Evolutionary conservation across 2,329 filamentous ascomycete genomes (phyloP), one percentile per base, ranked within the genome.

Genomic region (Botrytis fabae): DNA sequence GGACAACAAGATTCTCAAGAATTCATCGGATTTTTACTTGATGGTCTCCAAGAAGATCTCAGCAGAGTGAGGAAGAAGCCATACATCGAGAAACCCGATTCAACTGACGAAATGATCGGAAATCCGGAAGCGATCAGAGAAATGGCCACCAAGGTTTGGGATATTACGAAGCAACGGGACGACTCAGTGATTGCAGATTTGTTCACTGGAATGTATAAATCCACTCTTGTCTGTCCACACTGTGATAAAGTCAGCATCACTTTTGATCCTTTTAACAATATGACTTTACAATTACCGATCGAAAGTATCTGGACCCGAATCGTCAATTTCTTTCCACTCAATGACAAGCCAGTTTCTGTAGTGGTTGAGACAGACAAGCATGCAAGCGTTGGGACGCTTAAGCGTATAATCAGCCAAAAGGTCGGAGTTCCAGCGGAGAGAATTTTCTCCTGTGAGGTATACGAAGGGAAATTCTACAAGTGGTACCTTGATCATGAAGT

Each of bases 141-240:
- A 76, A 93, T 99, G 84, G 96, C 95, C 0, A 90, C 95, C 70
- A 89, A 93, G 77, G 96, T 96, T 74, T 97, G 95, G 90, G 90
- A 93, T 75, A 97, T 97, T 74, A 97, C 97, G 76, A 93, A 94
- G 80, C 91, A 92, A 75, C 91, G 96, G 70, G 97, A 99, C 77
- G 94, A 98, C 80, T 98, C 96, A 0, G 92, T 98, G 59, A 93
- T 98, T 77, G 95, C 94, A 73, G 96, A 99, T 80, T 86, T 99
- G 18, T 99, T 99, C 82, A 97, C 94, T 35, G 96, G 96, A 75
- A 94, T 98, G 87, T 99, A 98, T 87, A 98, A 98, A 84, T 98
- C 97, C 62, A 98, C 95, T 0, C 88, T 99, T 75, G 92, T 96
- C 75, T 99, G 96, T 80, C 96, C 96, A 0, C 88, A 88, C 12